phyloP scores from a whole-genome alignment of 2,329 filamentous ascomycete genomes.

The Exophiala dermatitidis region DNA sequence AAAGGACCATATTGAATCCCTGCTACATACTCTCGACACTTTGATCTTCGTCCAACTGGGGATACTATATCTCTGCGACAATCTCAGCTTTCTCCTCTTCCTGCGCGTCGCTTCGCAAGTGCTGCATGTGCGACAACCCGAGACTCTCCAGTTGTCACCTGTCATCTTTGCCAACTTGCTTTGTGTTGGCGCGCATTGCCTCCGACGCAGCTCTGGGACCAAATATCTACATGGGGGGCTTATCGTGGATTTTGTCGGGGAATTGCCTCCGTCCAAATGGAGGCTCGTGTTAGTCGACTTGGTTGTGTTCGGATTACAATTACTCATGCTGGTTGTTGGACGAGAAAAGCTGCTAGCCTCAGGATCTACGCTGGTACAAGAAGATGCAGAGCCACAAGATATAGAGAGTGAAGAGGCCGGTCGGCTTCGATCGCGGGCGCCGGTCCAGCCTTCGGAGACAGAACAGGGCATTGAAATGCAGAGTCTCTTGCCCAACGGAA shows the following conservation, averaged over 20 bases:
- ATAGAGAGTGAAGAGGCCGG: constrained; percentile 56
- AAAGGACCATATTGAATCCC: constrained; percentile 46
- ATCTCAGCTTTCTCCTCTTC: constrained; percentile 42
- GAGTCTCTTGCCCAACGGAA: constrained; percentile 14
- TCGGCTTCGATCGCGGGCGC: constrained; percentile 5
- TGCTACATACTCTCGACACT: constrained; percentile 53
- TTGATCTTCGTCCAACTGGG: constrained; percentile 56
- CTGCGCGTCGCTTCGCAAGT: constrained; percentile 51
- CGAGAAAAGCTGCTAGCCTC: constrained; percentile 43
- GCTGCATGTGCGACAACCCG: constrained; percentile 51
- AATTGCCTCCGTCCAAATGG: constrained; percentile 50
- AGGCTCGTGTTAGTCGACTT: constrained; percentile 49
- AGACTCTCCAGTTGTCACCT: constrained; percentile 45
- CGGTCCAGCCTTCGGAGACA: constrained; percentile 1
- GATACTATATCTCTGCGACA: constrained; percentile 58
- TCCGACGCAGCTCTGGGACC: constrained; percentile 46
- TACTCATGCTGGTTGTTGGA: constrained; percentile 50
- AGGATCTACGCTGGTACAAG: constrained; percentile 23
- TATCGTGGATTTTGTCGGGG: constrained; percentile 59
- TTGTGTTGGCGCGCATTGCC: constrained; percentile 51
- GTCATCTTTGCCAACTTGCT: constrained; percentile 50
- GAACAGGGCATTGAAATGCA: constrained; percentile 22
- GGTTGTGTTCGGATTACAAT: constrained; percentile 48
- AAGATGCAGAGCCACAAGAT: constrained; percentile 38
- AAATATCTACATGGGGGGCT: constrained; percentile 53